Evolutionary conservation across 441 rosid species (phyloP), one percentile per base, ranked within the genome.

Genomic region (Eruca vesicaria): DNA sequence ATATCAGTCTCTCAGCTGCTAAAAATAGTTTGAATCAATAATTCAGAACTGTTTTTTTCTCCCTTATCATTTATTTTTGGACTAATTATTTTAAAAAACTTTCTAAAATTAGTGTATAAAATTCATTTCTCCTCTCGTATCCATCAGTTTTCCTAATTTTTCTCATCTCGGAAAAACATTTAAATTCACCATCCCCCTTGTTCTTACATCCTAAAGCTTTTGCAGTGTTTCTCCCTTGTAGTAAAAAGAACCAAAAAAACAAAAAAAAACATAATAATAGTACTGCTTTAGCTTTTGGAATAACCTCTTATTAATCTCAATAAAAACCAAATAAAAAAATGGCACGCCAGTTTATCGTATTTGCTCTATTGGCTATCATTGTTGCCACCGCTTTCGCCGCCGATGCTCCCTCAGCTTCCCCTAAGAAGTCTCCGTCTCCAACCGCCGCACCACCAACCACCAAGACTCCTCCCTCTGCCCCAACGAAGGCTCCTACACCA

Each of bases 331-430:
- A n/a, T n/a, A 16, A 9, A 61, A 76, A 20, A 79, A 93, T 93
- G 97, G 91, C 87, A 23, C 86, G 89, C 21, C 87, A 76, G 72
- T 53, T 80, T 61, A 14, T 88, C 26, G 88, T 75, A 45, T 68
- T 87, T 28, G 84, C 83, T 9, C 71, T 88, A 26, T 38, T 86
- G 32, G 72, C 84, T 50, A 63, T 84, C 48, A 89, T 78, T 23
- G 66, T 85, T 10, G 85, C 70, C 4, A 84, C 80, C 4, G 82
- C 72, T 6, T 84, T 82, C 29, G 86, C 96, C 0, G 91, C 89
- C 0, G 83, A 86, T 5, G 69, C 88, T 43, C 86, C 86, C 1
- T 29, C 79, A 9, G 56, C 81, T 2, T 62, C 86, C 4, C 82
- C 82, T 0, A 71, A 62, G 0, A 66, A 60, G 55, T 66, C 86